Evolutionary conservation across 768 basidiomycete species (phyloP), one percentile per base, ranked within the genome.

Genomic region (Scleroderma bovista): DNA sequence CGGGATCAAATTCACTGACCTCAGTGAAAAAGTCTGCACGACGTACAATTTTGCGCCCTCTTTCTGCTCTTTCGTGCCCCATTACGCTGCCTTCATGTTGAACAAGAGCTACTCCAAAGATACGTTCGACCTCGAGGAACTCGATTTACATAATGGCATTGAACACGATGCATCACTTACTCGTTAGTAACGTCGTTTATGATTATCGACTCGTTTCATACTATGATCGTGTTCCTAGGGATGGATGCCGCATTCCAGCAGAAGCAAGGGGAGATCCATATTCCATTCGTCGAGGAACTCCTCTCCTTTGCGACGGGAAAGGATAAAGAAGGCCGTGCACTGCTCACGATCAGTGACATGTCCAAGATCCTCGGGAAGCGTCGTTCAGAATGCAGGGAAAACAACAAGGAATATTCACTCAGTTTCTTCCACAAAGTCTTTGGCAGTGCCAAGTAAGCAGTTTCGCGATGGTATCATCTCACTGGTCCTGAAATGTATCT

Each of bases 31-130:
- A 10, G 72, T 86, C 53, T 74, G 76, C 0, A 37, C 70, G 26
- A 80, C 84, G 1, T 90, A 76, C 72, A 90, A 90, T 67, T 87
- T 88, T 54, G 70, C 78, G 1, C 69, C 83, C 0, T 74, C 79
- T 2, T 88, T 91, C 68, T 81, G 80, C 56, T 75, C 69, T 56
- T 87, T 80, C 59, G 83, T 85, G 0, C 80, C 85, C 6, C 77
- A 78, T 48, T 78, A 68, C 59, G 75, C 77, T 1, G 84, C 88
- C 3, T 60, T 70, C 7, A 69, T 83, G 68, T 64, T 91, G 48
- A 69, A 74, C 7, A 80, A 75, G 53, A 70, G 67, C 19, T 89
- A 86, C 55, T 53, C 57, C 48, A 74, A 51, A 6, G 87, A 81
- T 48, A 78, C 69, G 7, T 78, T 87, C 54, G 78, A 89, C 58